phyloP scores from a whole-genome alignment of 176 grass and related monocot species.

The Aegilops bicornis region DNA sequence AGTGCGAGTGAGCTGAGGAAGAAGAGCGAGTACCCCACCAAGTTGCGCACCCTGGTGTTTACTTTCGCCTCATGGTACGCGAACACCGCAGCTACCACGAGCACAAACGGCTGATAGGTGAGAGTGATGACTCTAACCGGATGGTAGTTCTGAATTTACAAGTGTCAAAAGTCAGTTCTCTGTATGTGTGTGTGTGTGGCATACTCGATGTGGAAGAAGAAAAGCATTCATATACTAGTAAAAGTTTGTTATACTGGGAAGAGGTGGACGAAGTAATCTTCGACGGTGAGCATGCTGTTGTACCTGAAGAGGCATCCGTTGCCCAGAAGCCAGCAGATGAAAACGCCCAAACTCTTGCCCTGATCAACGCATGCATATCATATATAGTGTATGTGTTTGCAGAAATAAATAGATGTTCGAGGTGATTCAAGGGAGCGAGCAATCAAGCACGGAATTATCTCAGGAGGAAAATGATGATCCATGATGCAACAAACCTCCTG shows the following conservation, averaged over 20 bases:
- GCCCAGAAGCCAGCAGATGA: conserved; percentile 70
- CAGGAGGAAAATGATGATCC: too few relatives aligned
- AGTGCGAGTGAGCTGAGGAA: conserved; percentile 57
- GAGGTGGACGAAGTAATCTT: conserved; percentile 63
- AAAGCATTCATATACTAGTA: neutral
- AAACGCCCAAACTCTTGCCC: conserved; percentile 50
- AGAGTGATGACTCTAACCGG: conserved; percentile 59
- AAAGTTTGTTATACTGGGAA: conserved; percentile 45
- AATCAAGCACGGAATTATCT: neutral
- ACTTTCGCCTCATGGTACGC: conserved; percentile 61
- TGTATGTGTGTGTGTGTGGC: neutral
- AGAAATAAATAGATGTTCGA: neutral
- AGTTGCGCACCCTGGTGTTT: conserved; percentile 58
- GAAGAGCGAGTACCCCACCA: conserved; percentile 56
- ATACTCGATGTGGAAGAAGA: neutral
- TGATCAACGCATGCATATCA: neutral
- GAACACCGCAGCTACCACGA: conserved; percentile 35
- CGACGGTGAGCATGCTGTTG: conserved; percentile 65
- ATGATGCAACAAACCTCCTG: conserved; percentile 15
- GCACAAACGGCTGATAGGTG: conserved; percentile 67
- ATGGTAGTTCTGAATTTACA: conserved; percentile 35
- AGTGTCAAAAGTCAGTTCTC: neutral
- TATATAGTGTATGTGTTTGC: neutral
- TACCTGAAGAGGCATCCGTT: conserved; percentile 66
- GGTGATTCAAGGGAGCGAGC: neutral